Conservation (phyloP, 257 asterid species). For the Hygrophila difformis region DNA sequence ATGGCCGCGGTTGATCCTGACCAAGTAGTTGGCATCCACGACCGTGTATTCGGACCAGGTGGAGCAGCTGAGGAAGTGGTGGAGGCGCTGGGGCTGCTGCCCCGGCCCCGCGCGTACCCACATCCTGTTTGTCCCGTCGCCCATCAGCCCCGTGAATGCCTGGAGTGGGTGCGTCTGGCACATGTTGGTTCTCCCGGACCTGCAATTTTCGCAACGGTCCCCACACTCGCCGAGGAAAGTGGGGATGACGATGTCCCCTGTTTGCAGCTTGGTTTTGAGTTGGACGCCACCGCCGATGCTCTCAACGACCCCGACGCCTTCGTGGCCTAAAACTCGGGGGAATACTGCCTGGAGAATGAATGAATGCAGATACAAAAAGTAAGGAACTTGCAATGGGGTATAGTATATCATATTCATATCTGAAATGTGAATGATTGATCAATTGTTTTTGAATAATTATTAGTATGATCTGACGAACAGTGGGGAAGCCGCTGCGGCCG, state of each 20-base stretch:
- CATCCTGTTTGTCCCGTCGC: slow-evolving; percentile 31
- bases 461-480: too few relatives aligned
- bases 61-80: slow-evolving; percentile 43
- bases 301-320: slow-evolving; percentile 44
- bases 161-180: slow-evolving; percentile 32
- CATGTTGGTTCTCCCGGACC: slow-evolving; percentile 26
- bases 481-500: slow-evolving; percentile 36
- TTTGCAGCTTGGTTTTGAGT: slow-evolving; percentile 14
- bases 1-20: too few relatives aligned
- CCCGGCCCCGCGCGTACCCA: slow-evolving; percentile 3
- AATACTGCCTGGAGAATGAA: slow-evolving; percentile 44
- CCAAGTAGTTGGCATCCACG: slow-evolving; percentile 30
- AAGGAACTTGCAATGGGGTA: too few relatives aligned
- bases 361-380: too few relatives aligned
- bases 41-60: slow-evolving; percentile 44
- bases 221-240: slow-evolving; percentile 37
- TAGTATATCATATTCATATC: too few relatives aligned
- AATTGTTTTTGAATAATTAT: background rate
- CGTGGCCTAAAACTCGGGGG: slow-evolving; percentile 43
- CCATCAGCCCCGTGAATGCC: slow-evolving; percentile 35
- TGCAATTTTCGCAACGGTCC: slow-evolving; percentile 23
- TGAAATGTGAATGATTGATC: too few relatives aligned
- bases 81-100: slow-evolving; percentile 20
- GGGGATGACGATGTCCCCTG: slow-evolving; percentile 33
- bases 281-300: slow-evolving; percentile 34